Evolutionary conservation across 2,329 filamentous ascomycete species (phyloP).

Genomic region (Xenosphaeropsis pyriputrescens): DNA sequence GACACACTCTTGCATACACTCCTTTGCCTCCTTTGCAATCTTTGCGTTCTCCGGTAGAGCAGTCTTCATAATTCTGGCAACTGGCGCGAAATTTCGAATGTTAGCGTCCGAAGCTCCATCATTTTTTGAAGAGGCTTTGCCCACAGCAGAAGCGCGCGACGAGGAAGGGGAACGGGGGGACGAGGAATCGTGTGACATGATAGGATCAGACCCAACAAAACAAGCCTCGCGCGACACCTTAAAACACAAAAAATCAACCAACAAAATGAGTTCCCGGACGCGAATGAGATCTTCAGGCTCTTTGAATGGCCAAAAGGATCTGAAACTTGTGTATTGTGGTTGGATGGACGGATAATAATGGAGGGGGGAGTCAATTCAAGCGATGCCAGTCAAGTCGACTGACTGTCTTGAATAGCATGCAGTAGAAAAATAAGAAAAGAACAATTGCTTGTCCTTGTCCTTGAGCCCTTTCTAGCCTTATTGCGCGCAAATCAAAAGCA

Average conservation of each 20-base stretch:
- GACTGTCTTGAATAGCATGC: slow-evolving; percentile 7
- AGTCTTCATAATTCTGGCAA: slow-evolving; percentile 97
- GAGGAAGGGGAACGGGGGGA: slow-evolving; percentile 29
- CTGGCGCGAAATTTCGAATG: slow-evolving; percentile 87
- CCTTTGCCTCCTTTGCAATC: slow-evolving; percentile 97
- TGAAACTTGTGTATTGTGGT: slow-evolving; percentile 11
- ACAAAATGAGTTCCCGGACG: not conserved
- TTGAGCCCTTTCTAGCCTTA: slow-evolving; percentile 1
- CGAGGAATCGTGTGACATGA: slow-evolving; percentile 46
- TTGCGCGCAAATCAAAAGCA: slow-evolving; percentile 32
- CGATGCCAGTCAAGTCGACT: slow-evolving; percentile 28
- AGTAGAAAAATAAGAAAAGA: slow-evolving; percentile 5
- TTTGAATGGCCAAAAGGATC: slow-evolving; percentile 12
- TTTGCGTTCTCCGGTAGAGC: slow-evolving; percentile 96
- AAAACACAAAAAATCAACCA: slow-evolving; percentile 10
- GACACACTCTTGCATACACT: slow-evolving; percentile 99
- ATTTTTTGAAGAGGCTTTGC: slow-evolving; percentile 9
- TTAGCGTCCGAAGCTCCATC: slow-evolving; percentile 57
- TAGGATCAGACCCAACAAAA: slow-evolving; percentile 7
- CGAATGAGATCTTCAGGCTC: slow-evolving; percentile 14
- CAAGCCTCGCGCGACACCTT: slow-evolving; percentile 5
- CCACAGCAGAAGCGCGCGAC: slow-evolving; percentile 22
- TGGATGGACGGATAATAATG: slow-evolving; percentile 17
- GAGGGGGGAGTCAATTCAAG: slow-evolving; percentile 18
- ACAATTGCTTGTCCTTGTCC: too few relatives aligned